A percentile compares a stretch with the other conserved stretches of the same genome.
phyloP scores from a whole-genome alignment of 257 asterid species.

The Solanum infundibuliforme region DNA sequence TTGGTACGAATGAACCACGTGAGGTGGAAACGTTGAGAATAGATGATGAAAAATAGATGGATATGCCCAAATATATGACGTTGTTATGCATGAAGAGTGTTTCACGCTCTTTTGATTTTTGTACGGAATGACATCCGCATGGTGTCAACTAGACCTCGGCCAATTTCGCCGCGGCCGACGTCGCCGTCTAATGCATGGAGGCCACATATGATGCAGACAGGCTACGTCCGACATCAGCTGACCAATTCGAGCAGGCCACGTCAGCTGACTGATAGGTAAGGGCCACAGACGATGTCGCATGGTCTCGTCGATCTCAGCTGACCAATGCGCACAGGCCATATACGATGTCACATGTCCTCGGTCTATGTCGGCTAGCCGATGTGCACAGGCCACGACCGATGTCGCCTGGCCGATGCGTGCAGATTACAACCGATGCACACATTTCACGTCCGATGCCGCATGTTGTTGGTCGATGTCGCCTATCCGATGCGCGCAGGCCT shows the following conservation, averaged over 20 bases:
- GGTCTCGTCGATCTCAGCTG: too few relatives aligned
- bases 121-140: not conserved
- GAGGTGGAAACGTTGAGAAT: not conserved
- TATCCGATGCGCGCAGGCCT: too few relatives aligned
- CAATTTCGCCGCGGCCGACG: fast-evolving
- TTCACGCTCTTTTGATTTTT: not conserved
- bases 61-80: too few relatives aligned
- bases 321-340: not conserved
- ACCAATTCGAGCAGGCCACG: too few relatives aligned
- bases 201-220: not conserved
- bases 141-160: not conserved
- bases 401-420: too few relatives aligned
- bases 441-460: fast-evolving
- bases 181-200: not conserved
- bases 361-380: not conserved
- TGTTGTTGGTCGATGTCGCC: too few relatives aligned
- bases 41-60: not conserved
- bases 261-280: too few relatives aligned
- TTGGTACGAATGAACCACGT: too few relatives aligned
- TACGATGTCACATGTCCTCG: not conserved
- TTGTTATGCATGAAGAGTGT: not conserved
- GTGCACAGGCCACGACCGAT: too few relatives aligned
- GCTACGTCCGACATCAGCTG: fast-evolving
- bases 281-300: too few relatives aligned
- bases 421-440: too few relatives aligned